Evolutionary conservation across 2,329 filamentous ascomycete genomes (phyloP).

Genomic region (Pseudogymnoascus sp.): DNA sequence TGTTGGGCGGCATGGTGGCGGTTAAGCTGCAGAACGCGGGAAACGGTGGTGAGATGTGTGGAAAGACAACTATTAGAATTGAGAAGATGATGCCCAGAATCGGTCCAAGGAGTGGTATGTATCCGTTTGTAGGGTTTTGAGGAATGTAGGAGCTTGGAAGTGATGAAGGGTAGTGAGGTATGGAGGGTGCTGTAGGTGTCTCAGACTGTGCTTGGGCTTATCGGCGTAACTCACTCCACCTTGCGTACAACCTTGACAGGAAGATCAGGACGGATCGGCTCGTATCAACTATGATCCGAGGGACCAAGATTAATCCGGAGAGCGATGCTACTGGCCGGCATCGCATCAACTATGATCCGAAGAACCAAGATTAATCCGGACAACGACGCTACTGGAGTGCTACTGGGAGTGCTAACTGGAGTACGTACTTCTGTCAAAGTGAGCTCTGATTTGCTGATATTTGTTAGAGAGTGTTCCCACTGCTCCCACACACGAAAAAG

Average conservation of each 20-base stretch:
- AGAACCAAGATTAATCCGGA: neutral
- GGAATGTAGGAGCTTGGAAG: constrained; percentile 1
- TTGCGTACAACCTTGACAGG: neutral
- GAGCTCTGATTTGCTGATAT: neutral
- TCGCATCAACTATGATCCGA: neutral
- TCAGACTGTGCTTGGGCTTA: neutral
- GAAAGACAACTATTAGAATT: neutral
- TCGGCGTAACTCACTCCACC: neutral
- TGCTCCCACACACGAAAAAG: constrained; percentile 6
- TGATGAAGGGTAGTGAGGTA: neutral
- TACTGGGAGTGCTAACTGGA: neutral
- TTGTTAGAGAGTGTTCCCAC: neutral
- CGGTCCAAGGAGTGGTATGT: neutral
- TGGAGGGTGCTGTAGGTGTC: neutral
- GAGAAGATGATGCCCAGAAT: neutral
- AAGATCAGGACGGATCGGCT: neutral
- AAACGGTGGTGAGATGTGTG: neutral
- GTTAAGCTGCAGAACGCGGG: neutral
- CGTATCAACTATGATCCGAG: neutral
- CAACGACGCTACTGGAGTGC: neutral
- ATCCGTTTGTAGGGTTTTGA: neutral
- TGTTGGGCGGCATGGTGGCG: neutral
- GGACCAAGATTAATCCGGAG: neutral
- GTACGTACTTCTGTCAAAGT: neutral
- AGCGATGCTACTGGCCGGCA: neutral